Conservation (phyloP, 345 rosid species). For the Pelargonium nanum region DNA sequence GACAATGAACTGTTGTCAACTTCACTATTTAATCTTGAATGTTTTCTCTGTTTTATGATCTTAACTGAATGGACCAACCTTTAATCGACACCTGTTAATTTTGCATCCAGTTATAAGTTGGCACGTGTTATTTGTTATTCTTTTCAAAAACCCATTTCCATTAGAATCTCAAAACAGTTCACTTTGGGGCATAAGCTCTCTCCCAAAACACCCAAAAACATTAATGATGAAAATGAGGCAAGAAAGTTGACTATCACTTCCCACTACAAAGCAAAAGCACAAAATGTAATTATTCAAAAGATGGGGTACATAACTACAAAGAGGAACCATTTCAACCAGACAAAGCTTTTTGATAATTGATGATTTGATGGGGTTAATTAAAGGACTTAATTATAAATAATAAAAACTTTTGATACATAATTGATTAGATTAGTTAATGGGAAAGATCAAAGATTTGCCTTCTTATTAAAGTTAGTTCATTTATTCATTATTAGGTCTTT, state of each 20-base stretch:
- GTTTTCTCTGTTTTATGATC: neutral
- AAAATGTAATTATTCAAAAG: slow-evolving; percentile 21
- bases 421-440: neutral
- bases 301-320: no score
- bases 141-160: no score
- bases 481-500: no score
- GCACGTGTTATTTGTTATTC: neutral
- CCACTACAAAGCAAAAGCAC: slow-evolving; percentile 22
- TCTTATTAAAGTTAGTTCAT: no score
- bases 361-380: slow-evolving; percentile 9
- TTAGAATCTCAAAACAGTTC: neutral
- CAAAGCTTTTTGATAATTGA: slow-evolving; percentile 15
- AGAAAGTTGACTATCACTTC: slow-evolving; percentile 33
- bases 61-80: neutral
- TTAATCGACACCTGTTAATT: neutral
- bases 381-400: slow-evolving; percentile 13
- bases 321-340: slow-evolving; percentile 18
- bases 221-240: slow-evolving; percentile 20
- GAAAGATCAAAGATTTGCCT: neutral
- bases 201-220: slow-evolving; percentile 5
- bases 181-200: slow-evolving; percentile 8
- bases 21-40: neutral
- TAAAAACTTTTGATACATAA: slow-evolving; percentile 9
- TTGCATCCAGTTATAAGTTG: no score
- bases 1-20: neutral